phyloP scores from a whole-genome alignment of 768 basidiomycete genomes.

The Dictyophora rubrovolvata region DNA sequence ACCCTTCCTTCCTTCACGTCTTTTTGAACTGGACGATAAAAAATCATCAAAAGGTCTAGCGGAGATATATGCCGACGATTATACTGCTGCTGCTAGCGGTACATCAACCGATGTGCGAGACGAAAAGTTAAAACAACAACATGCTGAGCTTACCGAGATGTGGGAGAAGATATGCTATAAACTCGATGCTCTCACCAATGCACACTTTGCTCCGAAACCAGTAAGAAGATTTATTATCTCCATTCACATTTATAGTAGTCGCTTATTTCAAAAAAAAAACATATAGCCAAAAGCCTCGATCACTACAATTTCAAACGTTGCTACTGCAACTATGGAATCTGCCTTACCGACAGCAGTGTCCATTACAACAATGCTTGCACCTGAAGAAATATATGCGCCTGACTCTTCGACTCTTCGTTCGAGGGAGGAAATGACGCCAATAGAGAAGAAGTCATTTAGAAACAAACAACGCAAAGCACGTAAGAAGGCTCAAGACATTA shows the following conservation, averaged over 20 bases:
- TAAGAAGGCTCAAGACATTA: conserved; percentile 53
- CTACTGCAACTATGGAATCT: conserved; percentile 78
- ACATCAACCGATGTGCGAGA: conserved; percentile 65
- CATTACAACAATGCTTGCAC: conserved; percentile 72
- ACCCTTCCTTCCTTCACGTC: conserved; percentile 82
- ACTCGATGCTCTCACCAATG: conserved; percentile 88
- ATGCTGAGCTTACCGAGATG: conserved; percentile 69
- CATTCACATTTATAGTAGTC: neutral
- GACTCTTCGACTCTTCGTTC: conserved; percentile 45
- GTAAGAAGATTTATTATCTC: conserved; percentile 33
- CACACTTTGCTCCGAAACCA: conserved; percentile 90
- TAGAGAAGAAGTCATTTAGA: conserved; percentile 65
- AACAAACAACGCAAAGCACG: conserved; percentile 60
- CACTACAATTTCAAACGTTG: conserved; percentile 70
- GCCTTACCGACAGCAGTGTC: conserved; percentile 80
- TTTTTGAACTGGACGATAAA: conserved; percentile 82
- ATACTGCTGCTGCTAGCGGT: conserved; percentile 52
- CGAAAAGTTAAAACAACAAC: conserved; percentile 79
- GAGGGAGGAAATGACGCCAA: conserved; percentile 73
- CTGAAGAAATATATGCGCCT: conserved; percentile 80
- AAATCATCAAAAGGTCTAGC: conserved; percentile 85
- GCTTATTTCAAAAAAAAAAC: conserved; percentile 2
- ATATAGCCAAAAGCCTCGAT: conserved; percentile 80
- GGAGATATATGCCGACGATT: conserved; percentile 94
- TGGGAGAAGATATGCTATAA: conserved; percentile 86